These are phyloP conservation scores for Nowakowskiella sp. DNA, from an alignment of 192 early-diverging fungal species.

Conservation along the genomic window DNA sequence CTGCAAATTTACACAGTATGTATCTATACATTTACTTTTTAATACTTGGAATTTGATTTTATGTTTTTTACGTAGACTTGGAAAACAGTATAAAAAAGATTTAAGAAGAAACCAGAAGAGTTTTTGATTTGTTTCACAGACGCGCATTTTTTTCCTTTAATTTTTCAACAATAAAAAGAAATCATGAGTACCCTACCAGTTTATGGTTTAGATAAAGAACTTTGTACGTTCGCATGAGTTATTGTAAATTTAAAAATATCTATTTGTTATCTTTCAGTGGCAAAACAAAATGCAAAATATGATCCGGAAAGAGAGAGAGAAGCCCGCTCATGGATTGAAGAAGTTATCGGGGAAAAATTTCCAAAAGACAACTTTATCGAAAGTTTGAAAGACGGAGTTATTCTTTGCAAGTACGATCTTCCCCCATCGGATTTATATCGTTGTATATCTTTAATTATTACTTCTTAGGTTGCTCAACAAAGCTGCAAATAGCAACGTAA, in stretches of 20 bases:
- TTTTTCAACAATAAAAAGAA: slow-evolving; percentile 6
- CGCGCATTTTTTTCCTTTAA: slow-evolving; percentile 4
- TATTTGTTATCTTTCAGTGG: slow-evolving; percentile 22
- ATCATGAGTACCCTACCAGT: slow-evolving; percentile 21
- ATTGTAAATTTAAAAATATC: slow-evolving; percentile 13
- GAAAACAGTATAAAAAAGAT: too few relatives aligned
- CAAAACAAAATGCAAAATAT: slow-evolving; percentile 42
- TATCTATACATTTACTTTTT: too few relatives aligned
- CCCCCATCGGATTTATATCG: background rate
- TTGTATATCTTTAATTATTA: slow-evolving; percentile 3
- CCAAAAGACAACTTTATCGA: slow-evolving; percentile 50
- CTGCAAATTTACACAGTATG: slow-evolving; percentile 77
- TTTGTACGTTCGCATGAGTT: slow-evolving; percentile 25
- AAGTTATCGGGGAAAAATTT: slow-evolving; percentile 45
- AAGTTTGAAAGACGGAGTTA: slow-evolving; percentile 64
- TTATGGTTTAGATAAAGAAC: slow-evolving; percentile 46
- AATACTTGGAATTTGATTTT: too few relatives aligned
- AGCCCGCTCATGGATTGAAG: slow-evolving; percentile 66
- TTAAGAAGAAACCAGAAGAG: too few relatives aligned
- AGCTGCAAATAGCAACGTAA: slow-evolving; percentile 22
- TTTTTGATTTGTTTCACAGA: too few relatives aligned
- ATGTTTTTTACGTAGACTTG: too few relatives aligned
- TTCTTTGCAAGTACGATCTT: slow-evolving; percentile 62
- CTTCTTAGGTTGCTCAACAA: slow-evolving; percentile 42
- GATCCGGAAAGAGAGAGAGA: slow-evolving; percentile 34